phyloP scores from a whole-genome alignment of 2,329 filamentous ascomycete species.

The Microcyclosporella mali region DNA sequence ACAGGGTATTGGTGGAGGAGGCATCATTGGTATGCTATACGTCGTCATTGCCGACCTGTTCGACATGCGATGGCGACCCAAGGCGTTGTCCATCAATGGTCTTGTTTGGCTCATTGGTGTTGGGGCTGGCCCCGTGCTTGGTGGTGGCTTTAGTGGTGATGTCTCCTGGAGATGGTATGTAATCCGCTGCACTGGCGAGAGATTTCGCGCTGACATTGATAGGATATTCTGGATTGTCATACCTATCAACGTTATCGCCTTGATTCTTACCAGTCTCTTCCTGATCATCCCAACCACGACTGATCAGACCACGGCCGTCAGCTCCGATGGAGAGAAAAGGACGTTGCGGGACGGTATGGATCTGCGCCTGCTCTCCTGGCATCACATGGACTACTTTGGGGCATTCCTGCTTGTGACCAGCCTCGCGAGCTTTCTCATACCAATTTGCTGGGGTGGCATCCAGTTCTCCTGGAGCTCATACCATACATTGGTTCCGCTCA shows the following conservation, averaged over 20 bases:
- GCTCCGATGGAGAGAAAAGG: neutral
- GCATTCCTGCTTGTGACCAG: conserved; percentile 55
- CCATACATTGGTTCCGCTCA: conserved; percentile 56
- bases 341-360: neutral
- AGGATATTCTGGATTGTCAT: conserved; percentile 8
- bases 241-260: conserved; percentile 3
- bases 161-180: conserved; percentile 55
- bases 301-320: neutral
- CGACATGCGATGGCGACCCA: conserved; percentile 38
- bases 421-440: conserved; percentile 55
- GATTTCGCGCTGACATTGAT: neutral
- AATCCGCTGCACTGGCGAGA: conserved; percentile 36
- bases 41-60: conserved; percentile 42
- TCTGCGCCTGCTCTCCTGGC: conserved; percentile 12
- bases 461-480: conserved; percentile 60
- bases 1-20: conserved; percentile 39
- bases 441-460: conserved; percentile 59
- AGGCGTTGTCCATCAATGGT: conserved; percentile 38
- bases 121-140: conserved; percentile 44
- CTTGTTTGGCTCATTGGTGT: conserved; percentile 52
- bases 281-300: conserved; percentile 26
- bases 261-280: conserved; percentile 1
- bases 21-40: conserved; percentile 38
- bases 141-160: conserved; percentile 50
- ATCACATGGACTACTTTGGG: conserved; percentile 58